These are phyloP conservation scores for Rhynchosporium secalis DNA, from an alignment of 2,329 filamentous ascomycete genomes.

Conservation along the genomic window DNA sequence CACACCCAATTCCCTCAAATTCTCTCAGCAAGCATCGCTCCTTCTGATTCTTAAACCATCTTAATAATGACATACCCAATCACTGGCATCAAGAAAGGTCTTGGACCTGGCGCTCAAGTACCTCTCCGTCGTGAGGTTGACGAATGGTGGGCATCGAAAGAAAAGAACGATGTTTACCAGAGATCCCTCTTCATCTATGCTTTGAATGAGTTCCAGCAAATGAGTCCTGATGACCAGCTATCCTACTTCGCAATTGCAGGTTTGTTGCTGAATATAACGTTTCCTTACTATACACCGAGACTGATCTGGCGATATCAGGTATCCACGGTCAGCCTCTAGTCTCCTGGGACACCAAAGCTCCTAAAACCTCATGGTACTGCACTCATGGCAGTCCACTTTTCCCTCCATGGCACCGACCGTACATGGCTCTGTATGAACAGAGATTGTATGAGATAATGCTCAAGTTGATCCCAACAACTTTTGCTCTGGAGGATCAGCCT, in stretches of 20 bases:
- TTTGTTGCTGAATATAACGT: neutral
- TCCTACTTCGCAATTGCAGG: constrained; percentile 27
- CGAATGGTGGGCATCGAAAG: constrained; percentile 26
- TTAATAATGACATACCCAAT: constrained; percentile 20
- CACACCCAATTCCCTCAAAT: neutral
- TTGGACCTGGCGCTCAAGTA: constrained; percentile 21
- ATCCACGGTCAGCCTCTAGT: constrained; percentile 25
- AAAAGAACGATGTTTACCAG: constrained; percentile 23
- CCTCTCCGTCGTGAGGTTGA: constrained; percentile 27
- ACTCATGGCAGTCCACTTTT: constrained; percentile 64
- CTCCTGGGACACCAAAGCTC: constrained; percentile 21
- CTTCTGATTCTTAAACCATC: neutral
- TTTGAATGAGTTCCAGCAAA: constrained; percentile 21
- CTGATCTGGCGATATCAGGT: constrained; percentile 3
- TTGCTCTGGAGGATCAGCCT: constrained; percentile 21
- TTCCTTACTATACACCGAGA: neutral
- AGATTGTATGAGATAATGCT: constrained; percentile 28
- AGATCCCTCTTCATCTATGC: constrained; percentile 27
- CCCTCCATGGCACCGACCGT: constrained; percentile 54
- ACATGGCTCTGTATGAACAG: constrained; percentile 54
- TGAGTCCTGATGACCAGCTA: constrained; percentile 21
- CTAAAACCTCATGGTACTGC: constrained; percentile 61
- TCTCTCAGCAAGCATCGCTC: neutral
- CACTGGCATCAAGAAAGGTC: constrained; percentile 24
- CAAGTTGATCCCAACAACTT: constrained; percentile 23